A percentile compares a stretch with the other conserved stretches of the same genome.
These are phyloP conservation scores for Penicillium rolfsii DNA, from an alignment of 2,329 filamentous ascomycete genomes.

Conservation along the genomic window DNA sequence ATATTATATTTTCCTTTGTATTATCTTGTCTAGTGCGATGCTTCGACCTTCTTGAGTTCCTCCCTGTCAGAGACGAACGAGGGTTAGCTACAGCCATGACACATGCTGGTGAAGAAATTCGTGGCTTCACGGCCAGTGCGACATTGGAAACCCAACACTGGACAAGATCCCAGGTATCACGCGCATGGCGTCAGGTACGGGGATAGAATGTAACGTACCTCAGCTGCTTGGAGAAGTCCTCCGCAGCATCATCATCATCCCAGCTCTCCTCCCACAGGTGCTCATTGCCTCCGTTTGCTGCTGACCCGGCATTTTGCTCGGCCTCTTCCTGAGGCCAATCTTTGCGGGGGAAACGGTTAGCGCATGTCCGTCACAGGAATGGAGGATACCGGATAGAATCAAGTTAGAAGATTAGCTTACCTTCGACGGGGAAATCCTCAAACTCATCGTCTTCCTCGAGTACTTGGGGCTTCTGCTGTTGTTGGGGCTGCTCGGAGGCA, in stretches of 20 bases:
- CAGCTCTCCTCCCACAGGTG: slow-evolving; percentile 99
- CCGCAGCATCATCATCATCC: slow-evolving; percentile 96
- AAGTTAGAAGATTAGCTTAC: slow-evolving; percentile 50
- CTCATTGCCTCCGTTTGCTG: slow-evolving; percentile 61
- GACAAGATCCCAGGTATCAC: background rate
- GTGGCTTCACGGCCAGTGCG: background rate
- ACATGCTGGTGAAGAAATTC: too few relatives aligned
- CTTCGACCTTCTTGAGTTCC: slow-evolving; percentile 92
- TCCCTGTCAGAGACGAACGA: slow-evolving; percentile 46
- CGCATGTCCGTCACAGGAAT: background rate
- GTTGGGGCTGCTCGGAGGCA: slow-evolving; percentile 52
- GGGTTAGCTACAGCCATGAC: background rate
- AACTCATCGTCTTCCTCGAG: slow-evolving; percentile 99
- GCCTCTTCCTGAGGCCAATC: slow-evolving; percentile 94
- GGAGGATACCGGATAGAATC: too few relatives aligned
- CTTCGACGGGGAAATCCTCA: slow-evolving; percentile 96
- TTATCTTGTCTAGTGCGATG: slow-evolving; percentile 64
- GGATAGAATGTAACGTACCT: slow-evolving; percentile 63
- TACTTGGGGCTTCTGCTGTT: slow-evolving; percentile 67
- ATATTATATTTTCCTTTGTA: slow-evolving; percentile 17
- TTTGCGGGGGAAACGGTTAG: slow-evolving; percentile 43
- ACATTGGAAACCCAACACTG: background rate
- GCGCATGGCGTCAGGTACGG: background rate
- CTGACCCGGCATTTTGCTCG: slow-evolving; percentile 61
- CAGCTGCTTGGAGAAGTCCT: slow-evolving; percentile 93